Evolutionary conservation across 2,329 filamentous ascomycete species (phyloP).

Genomic region (Ceratocystis papillata): DNA sequence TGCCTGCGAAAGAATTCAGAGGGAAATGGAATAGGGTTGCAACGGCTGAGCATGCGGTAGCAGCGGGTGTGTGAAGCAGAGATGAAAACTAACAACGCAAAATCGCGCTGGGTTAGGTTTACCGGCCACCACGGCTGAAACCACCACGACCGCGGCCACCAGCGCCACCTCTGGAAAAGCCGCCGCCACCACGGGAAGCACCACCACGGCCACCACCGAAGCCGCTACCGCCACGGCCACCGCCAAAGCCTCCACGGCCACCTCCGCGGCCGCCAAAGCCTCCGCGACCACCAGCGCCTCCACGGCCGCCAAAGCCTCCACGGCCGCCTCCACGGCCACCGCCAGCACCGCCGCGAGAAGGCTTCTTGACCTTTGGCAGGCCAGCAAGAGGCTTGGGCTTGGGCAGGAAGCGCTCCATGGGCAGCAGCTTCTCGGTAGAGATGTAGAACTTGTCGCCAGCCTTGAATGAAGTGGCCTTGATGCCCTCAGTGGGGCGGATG

Average conservation of each 20-base stretch:
- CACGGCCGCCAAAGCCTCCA: constrained; percentile 34
- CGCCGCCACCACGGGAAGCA: constrained; percentile 15
- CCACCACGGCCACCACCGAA: constrained; percentile 28
- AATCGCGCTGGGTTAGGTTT: constrained; percentile 5
- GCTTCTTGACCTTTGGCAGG: constrained; percentile 47
- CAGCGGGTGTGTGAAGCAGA: background rate
- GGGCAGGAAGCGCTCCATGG: constrained; percentile 90
- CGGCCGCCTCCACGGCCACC: constrained; percentile 33
- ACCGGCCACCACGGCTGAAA: constrained; percentile 25
- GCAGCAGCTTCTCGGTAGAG: constrained; percentile 83
- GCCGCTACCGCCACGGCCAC: constrained; percentile 29
- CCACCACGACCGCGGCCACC: constrained; percentile 30
- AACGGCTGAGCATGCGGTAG: background rate
- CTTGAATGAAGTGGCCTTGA: constrained; percentile 91
- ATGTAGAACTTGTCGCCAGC: constrained; percentile 96
- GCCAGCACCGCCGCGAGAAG: constrained; percentile 39
- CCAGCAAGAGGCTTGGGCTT: constrained; percentile 71
- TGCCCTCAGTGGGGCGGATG: constrained; percentile 92
- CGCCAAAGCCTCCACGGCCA: constrained; percentile 31
- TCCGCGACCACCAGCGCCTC: constrained; percentile 37
- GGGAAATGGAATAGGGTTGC: background rate
- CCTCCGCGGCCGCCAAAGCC: constrained; percentile 27
- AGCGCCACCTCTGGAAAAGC: constrained; percentile 26
- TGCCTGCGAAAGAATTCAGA: background rate
- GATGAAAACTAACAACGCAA: constrained; percentile 6